Conservation (phyloP, 1,139 yeast genomes). For the Candida tropicalis region DNA sequence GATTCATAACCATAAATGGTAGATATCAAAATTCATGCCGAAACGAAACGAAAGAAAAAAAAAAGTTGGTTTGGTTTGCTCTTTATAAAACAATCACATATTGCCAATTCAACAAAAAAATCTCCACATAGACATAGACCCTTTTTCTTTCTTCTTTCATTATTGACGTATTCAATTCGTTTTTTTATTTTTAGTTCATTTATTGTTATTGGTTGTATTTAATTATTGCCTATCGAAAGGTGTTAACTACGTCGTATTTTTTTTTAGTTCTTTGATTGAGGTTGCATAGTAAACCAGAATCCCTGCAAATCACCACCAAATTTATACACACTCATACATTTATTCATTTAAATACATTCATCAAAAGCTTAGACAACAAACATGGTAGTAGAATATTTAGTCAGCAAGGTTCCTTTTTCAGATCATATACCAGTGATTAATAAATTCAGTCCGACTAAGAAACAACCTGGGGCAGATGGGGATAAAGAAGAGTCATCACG, state of each 20-base stretch:
- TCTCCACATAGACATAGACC: not conserved
- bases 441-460: constrained; percentile 1
- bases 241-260: too few species aligned
- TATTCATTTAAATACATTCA: too few species aligned
- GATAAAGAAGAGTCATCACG: not conserved
- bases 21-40: constrained; percentile 1
- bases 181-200: too few species aligned
- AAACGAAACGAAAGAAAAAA: not conserved
- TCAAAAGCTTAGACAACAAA: too few species aligned
- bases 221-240: too few species aligned
- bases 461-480: not conserved
- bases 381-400: constrained; percentile 2
- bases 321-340: too few species aligned
- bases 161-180: too few species aligned
- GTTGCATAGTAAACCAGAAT: too few species aligned
- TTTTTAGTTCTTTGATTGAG: too few species aligned
- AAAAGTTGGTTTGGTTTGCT: not conserved
- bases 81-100: not conserved
- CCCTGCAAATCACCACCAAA: too few species aligned
- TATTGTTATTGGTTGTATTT: too few species aligned
- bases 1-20: not conserved
- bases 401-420: constrained; percentile 10
- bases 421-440: constrained; percentile 10
- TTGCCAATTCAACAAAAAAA: not conserved
- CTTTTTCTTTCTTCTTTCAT: too few species aligned